Evolutionary conservation across 2,329 filamentous ascomycete species (phyloP).

Genomic region (Phyllosticta citribraziliensis): DNA sequence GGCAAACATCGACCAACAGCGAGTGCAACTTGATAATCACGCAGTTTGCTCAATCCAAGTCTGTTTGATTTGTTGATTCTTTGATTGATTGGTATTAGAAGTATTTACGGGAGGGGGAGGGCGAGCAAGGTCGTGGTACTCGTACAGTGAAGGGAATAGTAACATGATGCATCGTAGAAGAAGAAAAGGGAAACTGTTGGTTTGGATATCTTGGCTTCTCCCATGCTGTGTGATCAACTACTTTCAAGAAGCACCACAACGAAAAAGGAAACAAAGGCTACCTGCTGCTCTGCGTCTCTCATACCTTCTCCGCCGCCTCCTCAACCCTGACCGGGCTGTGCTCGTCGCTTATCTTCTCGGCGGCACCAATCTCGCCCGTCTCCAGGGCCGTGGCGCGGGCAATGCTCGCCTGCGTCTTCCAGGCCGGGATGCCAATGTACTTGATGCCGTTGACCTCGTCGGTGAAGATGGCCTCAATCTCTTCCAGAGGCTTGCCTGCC

Average conservation of each 20-base stretch:
- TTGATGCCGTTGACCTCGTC: conserved; percentile 20
- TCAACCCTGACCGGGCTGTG: conserved; percentile 17
- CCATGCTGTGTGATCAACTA: no score
- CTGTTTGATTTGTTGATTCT: no score
- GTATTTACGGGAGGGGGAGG: no score
- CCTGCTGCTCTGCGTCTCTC: neutral
- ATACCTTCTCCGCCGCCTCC: conserved; percentile 12
- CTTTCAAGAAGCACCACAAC: neutral
- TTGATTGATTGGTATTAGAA: no score
- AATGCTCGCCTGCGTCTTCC: conserved; percentile 36
- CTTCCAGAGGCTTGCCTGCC: conserved; percentile 63
- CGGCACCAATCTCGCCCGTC: conserved; percentile 13
- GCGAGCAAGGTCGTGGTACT: no score
- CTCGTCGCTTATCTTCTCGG: conserved; percentile 14
- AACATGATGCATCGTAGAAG: no score
- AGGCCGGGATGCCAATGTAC: conserved; percentile 46
- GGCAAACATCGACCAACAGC: no score
- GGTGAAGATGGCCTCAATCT: conserved; percentile 64
- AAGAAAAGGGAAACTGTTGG: no score
- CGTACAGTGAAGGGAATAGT: no score
- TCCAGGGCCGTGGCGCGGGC: conserved; percentile 19
- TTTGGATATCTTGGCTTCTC: no score
- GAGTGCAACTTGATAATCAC: no score
- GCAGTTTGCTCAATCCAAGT: no score
- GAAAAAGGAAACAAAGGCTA: neutral